phyloP scores from a whole-genome alignment of 306 rosid species.

The Ziziphus jujuba region DNA sequence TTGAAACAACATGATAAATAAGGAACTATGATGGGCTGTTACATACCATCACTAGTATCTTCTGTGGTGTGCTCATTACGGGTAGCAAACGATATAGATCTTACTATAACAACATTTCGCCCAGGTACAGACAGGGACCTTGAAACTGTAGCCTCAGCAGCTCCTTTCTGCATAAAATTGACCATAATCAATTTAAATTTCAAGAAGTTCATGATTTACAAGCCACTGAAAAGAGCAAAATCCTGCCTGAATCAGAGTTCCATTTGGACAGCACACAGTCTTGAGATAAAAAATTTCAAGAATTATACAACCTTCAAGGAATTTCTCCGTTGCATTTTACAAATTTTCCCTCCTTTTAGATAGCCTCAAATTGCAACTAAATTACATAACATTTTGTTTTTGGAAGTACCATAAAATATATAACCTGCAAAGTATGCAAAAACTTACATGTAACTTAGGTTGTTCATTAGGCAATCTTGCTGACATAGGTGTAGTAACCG shows the following conservation, averaged over 20 bases:
- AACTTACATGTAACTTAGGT: slow-evolving; percentile 57
- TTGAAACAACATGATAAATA: slow-evolving; percentile 2
- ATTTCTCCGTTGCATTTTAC: neutral
- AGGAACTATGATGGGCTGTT: slow-evolving; percentile 22
- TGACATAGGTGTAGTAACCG: slow-evolving; percentile 64
- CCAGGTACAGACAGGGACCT: slow-evolving; percentile 90
- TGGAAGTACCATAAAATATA: slow-evolving; percentile 16
- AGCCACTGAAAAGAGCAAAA: neutral
- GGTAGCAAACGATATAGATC: slow-evolving; percentile 70
- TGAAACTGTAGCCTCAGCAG: slow-evolving; percentile 56
- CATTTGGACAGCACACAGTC: neutral
- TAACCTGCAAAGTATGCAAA: slow-evolving; percentile 21
- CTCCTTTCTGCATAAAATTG: slow-evolving; percentile 65
- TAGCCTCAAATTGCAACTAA: neutral
- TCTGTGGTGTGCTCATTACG: slow-evolving; percentile 43
- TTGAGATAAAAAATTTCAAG: neutral
- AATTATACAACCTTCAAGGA: neutral
- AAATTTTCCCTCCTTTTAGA: neutral
- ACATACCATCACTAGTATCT: slow-evolving; percentile 67
- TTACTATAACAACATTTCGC: slow-evolving; percentile 68
- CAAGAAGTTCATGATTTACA: neutral
- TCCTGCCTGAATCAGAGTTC: neutral
- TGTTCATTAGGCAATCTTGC: slow-evolving; percentile 63
- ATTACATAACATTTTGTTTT: slow-evolving; percentile 10
- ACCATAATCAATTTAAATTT: slow-evolving; percentile 12